Base-by-base conservation (phyloP, 2,329 filamentous ascomycete genomes). In the Scopulariopsis brevicaulis region DNA sequence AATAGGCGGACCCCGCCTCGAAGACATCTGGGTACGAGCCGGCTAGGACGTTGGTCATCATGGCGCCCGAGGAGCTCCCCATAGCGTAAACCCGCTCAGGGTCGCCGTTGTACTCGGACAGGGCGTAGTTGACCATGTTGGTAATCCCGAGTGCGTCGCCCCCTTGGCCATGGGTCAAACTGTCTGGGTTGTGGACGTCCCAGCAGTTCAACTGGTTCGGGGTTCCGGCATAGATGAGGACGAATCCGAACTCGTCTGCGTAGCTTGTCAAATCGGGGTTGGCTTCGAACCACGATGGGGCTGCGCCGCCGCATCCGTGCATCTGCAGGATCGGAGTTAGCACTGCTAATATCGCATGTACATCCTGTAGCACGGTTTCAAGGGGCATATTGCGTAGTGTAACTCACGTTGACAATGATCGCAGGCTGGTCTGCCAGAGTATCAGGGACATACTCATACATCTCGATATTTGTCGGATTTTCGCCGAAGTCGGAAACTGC, bases 111-210 rank as follows among this genome's bases (percentile, higher is more conserved):
- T 84, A 83, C 63, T 73, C 74, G 11, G 66, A 61, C 15, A 83
- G 66, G 3, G 79, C 72, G 62, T 80, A 83, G 40, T 68, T 71
- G 54, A 84, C 79, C 81, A 85, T 84, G 64, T 79, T 81, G 32
- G 75, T 77, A 59, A 85, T 80, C 0, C 74, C 73, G 40, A 77
- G 75, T 55, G 74, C 78, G 65, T 84, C 78, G 3, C 79, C 79
- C 20, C 81, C 81, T 6, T 78, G 80, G 58, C 79, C 73, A 63
- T 82, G 81, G 4, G 74, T 78, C 2, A 85, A 71, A 0, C 80
- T 73, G 34, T 64, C 64, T 34, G 69, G 70, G 24, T 74, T 78
- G 12, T 75, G 75, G 2, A 83, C 81, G 61, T 85, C 82, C 79
- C 80, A 84, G 70, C 81, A 84, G 24, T 67, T 69, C 8, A 70